A percentile compares a stretch with the other conserved stretches of the same genome.
These are phyloP conservation scores for Beauveria bassiana DNA, from an alignment of 2,329 filamentous ascomycete species.

Conservation along the genomic window DNA sequence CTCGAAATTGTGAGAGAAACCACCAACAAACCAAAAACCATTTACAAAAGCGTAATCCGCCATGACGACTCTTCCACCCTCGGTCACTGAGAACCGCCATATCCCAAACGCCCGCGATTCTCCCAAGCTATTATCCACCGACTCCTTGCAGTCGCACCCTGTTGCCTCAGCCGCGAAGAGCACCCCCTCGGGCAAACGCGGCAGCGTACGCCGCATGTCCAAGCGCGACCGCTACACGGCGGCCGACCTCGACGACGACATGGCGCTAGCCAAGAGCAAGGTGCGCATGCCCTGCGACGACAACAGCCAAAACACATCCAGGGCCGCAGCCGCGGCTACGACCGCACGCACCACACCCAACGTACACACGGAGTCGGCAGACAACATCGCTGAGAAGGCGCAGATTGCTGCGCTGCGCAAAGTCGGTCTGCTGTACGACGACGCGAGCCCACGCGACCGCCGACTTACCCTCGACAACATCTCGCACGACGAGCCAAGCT, in stretches of 20 bases:
- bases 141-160: background rate
- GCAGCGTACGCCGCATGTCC: background rate
- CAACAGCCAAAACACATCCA: background rate
- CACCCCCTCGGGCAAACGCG: background rate
- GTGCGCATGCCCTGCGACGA: conserved; percentile 2
- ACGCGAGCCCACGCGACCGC: background rate
- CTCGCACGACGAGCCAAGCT: conserved; percentile 1
- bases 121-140: background rate
- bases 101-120: background rate
- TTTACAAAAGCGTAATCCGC: background rate
- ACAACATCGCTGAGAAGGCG: background rate
- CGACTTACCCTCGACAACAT: background rate
- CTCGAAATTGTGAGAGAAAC: background rate
- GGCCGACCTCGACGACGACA: background rate
- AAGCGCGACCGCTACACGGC: conserved; percentile 4
- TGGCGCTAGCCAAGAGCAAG: background rate
- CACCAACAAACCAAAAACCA: background rate
- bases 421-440: background rate
- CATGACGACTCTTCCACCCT: background rate
- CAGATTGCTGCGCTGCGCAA: background rate
- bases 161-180: background rate
- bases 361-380: background rate
- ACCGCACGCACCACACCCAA: background rate
- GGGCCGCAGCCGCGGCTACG: background rate
- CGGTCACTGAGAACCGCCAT: background rate